Conservation (phyloP, 208 protist species). For the Acanthamoeba royreba region DNA sequence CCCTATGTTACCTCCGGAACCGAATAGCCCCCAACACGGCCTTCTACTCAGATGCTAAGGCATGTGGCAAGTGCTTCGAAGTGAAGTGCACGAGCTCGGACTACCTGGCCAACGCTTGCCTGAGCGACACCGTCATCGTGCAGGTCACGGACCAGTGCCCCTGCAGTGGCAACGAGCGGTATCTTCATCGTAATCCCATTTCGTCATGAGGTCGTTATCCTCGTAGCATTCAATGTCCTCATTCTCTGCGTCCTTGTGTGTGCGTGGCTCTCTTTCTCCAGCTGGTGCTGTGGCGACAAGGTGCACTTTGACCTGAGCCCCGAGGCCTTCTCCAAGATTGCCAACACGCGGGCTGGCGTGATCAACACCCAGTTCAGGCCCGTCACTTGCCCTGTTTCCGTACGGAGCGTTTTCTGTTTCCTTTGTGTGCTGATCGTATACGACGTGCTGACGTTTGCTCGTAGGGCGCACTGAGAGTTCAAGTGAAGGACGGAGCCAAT, state of each 20-base stretch:
- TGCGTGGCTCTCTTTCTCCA: no score
- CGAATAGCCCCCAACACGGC: not conserved
- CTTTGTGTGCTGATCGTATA: not conserved
- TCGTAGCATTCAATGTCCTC: no score
- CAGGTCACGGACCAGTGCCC: conserved; percentile 25
- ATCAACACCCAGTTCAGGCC: not conserved
- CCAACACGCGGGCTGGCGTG: not conserved
- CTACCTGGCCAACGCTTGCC: not conserved
- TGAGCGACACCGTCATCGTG: not conserved
- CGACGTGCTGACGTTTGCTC: not conserved
- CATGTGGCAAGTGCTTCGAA: conserved; percentile 15
- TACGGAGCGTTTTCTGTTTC: not conserved
- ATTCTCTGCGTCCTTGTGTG: no score
- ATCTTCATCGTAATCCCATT: no score
- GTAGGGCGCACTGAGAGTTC: not conserved
- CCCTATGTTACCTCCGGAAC: no score
- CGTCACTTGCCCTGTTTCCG: not conserved
- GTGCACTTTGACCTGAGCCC: conserved; percentile 27
- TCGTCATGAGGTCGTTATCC: no score
- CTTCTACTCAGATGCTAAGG: not conserved
- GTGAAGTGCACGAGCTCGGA: not conserved
- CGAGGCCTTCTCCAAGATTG: conserved; percentile 9
- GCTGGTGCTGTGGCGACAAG: not conserved
- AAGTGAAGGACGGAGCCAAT: not conserved
- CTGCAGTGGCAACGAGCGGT: not conserved